A percentile compares a stretch with the other conserved stretches of the same genome.
Evolutionary conservation across 305 asterid species (phyloP).

Genomic region (Fraxinus platypoda): DNA sequence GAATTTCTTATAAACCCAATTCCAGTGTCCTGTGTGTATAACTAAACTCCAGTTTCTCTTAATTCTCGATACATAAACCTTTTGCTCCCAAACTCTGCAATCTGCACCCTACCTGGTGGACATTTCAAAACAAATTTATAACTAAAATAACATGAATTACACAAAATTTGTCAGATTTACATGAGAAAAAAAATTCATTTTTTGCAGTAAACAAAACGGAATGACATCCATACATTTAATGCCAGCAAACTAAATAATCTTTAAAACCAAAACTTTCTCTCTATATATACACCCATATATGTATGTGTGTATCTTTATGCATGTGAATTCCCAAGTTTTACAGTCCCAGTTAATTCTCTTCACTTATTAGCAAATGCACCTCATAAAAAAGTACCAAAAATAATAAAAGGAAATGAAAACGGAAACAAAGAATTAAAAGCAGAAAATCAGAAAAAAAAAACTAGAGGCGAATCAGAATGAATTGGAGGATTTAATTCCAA

Average conservation of each 20-base stretch:
- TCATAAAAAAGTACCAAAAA: constrained; percentile 18
- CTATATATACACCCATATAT: constrained; percentile 10
- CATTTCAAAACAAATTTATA: background rate
- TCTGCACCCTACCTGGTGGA: constrained; percentile 6
- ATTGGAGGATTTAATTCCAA: constrained; percentile 43
- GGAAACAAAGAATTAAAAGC: constrained; percentile 23
- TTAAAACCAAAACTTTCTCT: constrained; percentile 19
- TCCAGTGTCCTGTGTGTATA: background rate
- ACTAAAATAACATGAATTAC: background rate
- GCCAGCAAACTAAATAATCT: constrained; percentile 32
- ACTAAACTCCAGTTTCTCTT: background rate
- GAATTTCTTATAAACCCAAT: constrained; percentile 13
- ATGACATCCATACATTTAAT: constrained; percentile 37
- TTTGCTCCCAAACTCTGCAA: constrained; percentile 2
- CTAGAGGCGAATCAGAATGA: constrained; percentile 33
- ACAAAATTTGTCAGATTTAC: constrained; percentile 22
- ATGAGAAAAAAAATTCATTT: constrained; percentile 32
- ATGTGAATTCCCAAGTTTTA: constrained; percentile 22
- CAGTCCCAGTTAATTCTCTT: constrained; percentile 25
- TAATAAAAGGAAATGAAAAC: constrained; percentile 24
- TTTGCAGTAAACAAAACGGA: constrained; percentile 20
- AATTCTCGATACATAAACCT: background rate
- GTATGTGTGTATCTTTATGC: background rate
- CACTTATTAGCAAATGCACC: constrained; percentile 31
- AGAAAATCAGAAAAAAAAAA: constrained; percentile 18